Evolutionary conservation across 2,329 filamentous ascomycete genomes (phyloP).

Genomic region (Scytalidium sp.): DNA sequence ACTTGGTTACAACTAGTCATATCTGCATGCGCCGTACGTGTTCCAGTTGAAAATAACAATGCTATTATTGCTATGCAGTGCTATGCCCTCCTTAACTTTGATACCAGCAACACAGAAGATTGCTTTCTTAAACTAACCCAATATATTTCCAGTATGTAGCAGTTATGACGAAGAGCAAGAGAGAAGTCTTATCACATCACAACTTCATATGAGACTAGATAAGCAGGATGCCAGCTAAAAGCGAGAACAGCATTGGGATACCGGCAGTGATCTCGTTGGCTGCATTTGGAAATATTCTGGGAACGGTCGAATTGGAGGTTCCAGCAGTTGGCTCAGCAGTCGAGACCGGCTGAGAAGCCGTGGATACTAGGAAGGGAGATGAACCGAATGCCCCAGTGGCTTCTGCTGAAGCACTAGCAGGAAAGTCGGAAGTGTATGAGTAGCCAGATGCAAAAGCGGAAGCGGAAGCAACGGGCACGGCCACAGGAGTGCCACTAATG

Average conservation of each 20-base stretch:
- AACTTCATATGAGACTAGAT: slow-evolving; percentile 42
- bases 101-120: too few species aligned
- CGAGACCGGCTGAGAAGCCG: background rate
- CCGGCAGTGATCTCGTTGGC: background rate
- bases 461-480: background rate
- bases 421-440: background rate
- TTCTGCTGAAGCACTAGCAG: background rate
- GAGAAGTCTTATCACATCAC: too few species aligned
- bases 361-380: too few species aligned
- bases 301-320: background rate
- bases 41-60: too few species aligned
- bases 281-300: background rate
- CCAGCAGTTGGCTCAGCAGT: background rate
- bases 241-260: slow-evolving; percentile 44
- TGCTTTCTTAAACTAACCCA: too few species aligned
- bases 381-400: background rate
- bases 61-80: too few species aligned
- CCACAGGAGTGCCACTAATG: background rate
- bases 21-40: too few species aligned
- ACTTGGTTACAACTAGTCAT: too few species aligned
- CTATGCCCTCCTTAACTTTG: too few species aligned
- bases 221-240: slow-evolving; percentile 33
- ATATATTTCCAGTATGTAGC: too few species aligned
- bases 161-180: too few species aligned
- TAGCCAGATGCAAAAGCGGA: background rate